Base-by-base conservation (phyloP, 148 eudicot species). In the Vaccinium corymbosum region DNA sequence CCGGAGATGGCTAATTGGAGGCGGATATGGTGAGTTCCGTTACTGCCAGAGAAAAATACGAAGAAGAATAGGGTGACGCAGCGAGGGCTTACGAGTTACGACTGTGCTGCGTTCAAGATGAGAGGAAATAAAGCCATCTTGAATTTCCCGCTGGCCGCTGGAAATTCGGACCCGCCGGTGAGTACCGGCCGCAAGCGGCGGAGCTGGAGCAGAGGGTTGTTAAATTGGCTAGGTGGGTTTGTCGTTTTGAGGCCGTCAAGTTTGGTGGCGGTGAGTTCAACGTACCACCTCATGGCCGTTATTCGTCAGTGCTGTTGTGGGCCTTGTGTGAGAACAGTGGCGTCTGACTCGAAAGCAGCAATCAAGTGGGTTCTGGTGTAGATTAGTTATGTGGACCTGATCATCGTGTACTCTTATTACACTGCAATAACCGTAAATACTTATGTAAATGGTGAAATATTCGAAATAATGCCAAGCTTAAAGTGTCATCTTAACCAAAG, bases 1-100 rank as follows among this genome's bases (percentile, higher is more conserved):
- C n/a, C n/a, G n/a, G n/a, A n/a, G n/a, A n/a, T n/a, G n/a, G n/a
- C n/a, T n/a, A n/a, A n/a, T n/a, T n/a, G n/a, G n/a, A n/a, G n/a
- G n/a, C n/a, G n/a, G n/a, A n/a, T n/a, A n/a, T n/a, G n/a, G n/a
- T n/a, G n/a, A n/a, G n/a, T n/a, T n/a, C n/a, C n/a, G n/a, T n/a
- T n/a, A n/a, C n/a, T n/a, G n/a, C n/a, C n/a, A n/a, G n/a, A n/a
- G n/a, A n/a, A n/a, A n/a, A n/a, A n/a, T n/a, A n/a, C n/a, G n/a
- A n/a, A n/a, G n/a, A n/a, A n/a, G n/a, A n/a, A n/a, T n/a, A n/a
- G 11, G 81, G 86, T 17, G 92, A 90, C 25, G 92, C 92, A 0
- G 92, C 92, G 0, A 80, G 89, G 17, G 92, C 92, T n/a, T n/a
- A n/a, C n/a, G n/a, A n/a, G n/a, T 29, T 90, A 90, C 20, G 92